These are phyloP conservation scores for Piromyces finnis DNA, from an alignment of 192 early-diverging fungal species.

Conservation along the genomic window DNA sequence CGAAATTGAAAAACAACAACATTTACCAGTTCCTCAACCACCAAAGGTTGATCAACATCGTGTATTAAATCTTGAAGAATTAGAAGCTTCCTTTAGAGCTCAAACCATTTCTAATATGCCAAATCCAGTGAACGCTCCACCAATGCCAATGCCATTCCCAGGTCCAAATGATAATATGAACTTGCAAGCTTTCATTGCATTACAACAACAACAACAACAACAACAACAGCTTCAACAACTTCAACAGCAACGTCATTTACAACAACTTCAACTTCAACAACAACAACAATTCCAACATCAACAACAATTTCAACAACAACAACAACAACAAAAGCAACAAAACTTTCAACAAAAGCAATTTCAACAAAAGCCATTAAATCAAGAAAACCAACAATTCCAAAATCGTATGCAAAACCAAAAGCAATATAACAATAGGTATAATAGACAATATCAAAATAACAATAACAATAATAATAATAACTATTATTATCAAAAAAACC, in stretches of 20 bases:
- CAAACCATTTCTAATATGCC: background rate
- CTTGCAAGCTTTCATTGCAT: background rate
- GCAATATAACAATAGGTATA: slow-evolving; percentile 8
- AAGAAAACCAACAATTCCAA: background rate
- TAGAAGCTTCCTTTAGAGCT: slow-evolving; percentile 37
- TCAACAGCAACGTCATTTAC: slow-evolving; percentile 9
- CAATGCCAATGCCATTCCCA: background rate
- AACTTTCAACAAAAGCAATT: slow-evolving; percentile 6
- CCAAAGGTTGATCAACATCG: slow-evolving; percentile 9
- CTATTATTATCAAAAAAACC: background rate
- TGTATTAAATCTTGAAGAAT: slow-evolving; percentile 48
- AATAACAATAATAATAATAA: background rate
- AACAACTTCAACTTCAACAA: slow-evolving; percentile 14
- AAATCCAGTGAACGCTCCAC: background rate
- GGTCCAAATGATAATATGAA: background rate
- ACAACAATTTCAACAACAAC: background rate
- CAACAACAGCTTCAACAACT: background rate
- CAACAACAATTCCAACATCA: background rate
- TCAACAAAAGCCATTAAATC: slow-evolving; percentile 1
- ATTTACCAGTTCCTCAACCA: background rate
- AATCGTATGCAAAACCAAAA: slow-evolving; percentile 1
- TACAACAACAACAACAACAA: background rate
- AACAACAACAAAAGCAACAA: slow-evolving; percentile 2
- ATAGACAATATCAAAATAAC: slow-evolving; percentile 5
- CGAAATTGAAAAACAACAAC: background rate